Evolutionary conservation across 192 early-diverging fungal genomes (phyloP), one percentile per base, ranked within the genome.

Genomic region (Chytriomyces sp.): DNA sequence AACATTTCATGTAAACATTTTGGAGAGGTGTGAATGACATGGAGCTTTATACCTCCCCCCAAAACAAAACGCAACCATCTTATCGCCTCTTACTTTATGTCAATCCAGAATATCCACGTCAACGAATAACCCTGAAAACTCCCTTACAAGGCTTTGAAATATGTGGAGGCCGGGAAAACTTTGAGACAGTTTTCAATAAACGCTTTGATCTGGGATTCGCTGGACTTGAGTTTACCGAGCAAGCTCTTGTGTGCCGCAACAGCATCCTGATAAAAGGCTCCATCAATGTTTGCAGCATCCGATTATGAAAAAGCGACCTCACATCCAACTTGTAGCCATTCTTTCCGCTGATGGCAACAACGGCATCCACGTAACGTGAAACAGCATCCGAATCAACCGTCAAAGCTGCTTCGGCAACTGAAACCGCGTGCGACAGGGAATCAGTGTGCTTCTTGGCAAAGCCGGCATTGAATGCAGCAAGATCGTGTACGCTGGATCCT

Each of bases 161-260:
- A 80, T 17, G 59, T 70, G 5, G 74, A 26, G 10, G 59, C 10
- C 4, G 78, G 75, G 62, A 70, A 80, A 5, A 31, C 30, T 14
- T 10, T 39, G 4, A 65, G 26, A 28, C 58, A 63, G 12, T 49
- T 64, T 36, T 36, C 44, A 19, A 52, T 52, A 67, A 76, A 70
- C 59, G 58, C 30, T 41, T 31, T 64, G 14, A 72, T 19, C 39
- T 75, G 64, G 6, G 74, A 38, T 31, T 32, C 40, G 5, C 37
- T 38, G 39, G 72, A 61, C 3, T 32, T 53, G 41, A 70, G 32
- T 14, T 56, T 36, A 25, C 28, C 31, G 3, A 63, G 10, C 30
- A 80, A 30, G 0, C 40, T 17, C 65, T 76, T 73, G 61, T 80
- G 78, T 25, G 60, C 66, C 31, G 59, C 33, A 19, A 75, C 40